These are phyloP conservation scores for Xylaria flabelliformis DNA, from an alignment of 495 filamentous ascomycete species.

Conservation along the genomic window DNA sequence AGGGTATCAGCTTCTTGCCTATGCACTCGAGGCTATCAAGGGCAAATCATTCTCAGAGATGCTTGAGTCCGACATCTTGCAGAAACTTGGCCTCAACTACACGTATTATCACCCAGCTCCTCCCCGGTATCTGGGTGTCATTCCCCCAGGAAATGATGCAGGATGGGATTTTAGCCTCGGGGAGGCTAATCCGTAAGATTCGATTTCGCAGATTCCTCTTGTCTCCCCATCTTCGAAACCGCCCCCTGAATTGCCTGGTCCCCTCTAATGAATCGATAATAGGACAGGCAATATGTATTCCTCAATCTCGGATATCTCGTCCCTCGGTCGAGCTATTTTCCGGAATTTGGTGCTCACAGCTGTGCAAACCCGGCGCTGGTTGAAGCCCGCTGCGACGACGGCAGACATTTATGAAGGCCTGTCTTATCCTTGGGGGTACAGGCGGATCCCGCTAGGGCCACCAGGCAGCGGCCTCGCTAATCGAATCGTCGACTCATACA, in stretches of 20 bases:
- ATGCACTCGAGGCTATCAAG: constrained; percentile 61
- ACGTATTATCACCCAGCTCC: constrained; percentile 47
- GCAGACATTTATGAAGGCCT: constrained; percentile 53
- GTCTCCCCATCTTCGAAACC: neutral
- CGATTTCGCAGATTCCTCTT: neutral
- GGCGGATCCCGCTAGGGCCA: constrained; percentile 40
- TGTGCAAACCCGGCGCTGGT: constrained; percentile 59
- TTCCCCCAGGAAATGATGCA: constrained; percentile 40
- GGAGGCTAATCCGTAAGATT: constrained; percentile 47
- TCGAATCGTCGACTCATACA: constrained; percentile 58
- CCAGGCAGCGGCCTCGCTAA: constrained; percentile 42
- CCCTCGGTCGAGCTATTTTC: constrained; percentile 62
- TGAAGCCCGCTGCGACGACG: constrained; percentile 61
- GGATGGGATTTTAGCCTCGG: constrained; percentile 49
- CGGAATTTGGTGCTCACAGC: constrained; percentile 53
- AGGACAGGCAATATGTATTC: constrained; percentile 66
- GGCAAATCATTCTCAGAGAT: constrained; percentile 52
- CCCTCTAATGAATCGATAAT: neutral
- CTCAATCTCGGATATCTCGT: constrained; percentile 56
- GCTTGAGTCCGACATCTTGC: constrained; percentile 52
- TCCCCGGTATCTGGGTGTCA: constrained; percentile 38
- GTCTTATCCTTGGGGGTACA: constrained; percentile 66
- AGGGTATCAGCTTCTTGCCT: constrained; percentile 59
- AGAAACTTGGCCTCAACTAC: constrained; percentile 52
- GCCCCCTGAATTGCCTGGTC: constrained; percentile 29